Evolutionary conservation across 805 yeast species (phyloP), one percentile per base, ranked within the genome.

Genomic region (Hanseniaspora lachancei): DNA sequence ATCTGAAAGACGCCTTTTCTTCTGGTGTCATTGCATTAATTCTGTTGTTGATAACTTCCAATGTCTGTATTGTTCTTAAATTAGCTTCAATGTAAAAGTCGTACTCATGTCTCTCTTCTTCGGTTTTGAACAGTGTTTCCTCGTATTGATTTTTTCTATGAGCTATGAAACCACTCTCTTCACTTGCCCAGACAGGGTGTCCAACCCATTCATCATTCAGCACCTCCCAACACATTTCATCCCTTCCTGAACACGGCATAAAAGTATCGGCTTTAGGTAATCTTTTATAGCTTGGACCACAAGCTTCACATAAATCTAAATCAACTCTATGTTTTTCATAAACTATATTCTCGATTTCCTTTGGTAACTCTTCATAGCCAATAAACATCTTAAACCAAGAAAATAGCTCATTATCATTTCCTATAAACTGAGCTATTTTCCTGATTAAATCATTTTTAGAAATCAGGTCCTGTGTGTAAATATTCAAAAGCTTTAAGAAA

Each of bases 111-210:
- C 99, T 81, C 71, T 93, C 98, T 68, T 93, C 98, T 70, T 93
- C 98, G 57, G 89, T 87, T 67, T 95, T 84, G 73, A 89, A 89
- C 55, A 93, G 71, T 50, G 93, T 86, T 68, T 93, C 99, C 70
- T 93, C 99, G 67, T 91, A 93, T 71, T 93, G 98, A 67, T 93
- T 93, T 70, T 93, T 93, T 61, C 97, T 80, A 68, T 93, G 99
- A n/a, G 98, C 96, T 66, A 93, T 89, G 64, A 91, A 93, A 0
- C 98, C 99, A 13, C 96, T 86, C 68, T 93, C 99, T 68, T 93
- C 99, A 0, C 97, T 91, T 4, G 97, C 98, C 99, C 99, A 93
- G n/a, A 96, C 95, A 23, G 99, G 99, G 70, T 93, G 97, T 7
- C 97, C 96, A 38, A 93, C 97, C 97, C 97, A 93, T 70, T 91